Base-by-base conservation (phyloP, 805 yeast genomes). In the Cephaloascus albidus region DNA sequence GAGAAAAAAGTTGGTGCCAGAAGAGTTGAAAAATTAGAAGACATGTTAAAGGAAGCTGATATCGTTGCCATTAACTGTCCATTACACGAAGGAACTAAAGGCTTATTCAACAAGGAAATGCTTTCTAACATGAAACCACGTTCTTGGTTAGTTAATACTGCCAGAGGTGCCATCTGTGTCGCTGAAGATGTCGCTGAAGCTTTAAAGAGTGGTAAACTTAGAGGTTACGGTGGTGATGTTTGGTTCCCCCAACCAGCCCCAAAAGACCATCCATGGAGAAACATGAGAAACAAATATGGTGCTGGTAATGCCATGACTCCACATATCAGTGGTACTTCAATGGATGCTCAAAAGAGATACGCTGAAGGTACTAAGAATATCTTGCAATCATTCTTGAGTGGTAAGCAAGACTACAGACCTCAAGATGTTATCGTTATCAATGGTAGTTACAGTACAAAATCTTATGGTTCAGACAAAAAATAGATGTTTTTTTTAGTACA, bases 181-280 rank as follows among this genome's bases (percentile, higher is more conserved):
- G 81, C 75, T 37, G 70, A 81, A 52, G 93, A 79, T 49, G 83
- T 84, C 45, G 88, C 86, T 0, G 88, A 69, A 12, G 90, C 90
- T 1, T 72, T 84, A 32, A 54, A 67, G 40, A 61, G 76, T 31
- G 93, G 93, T 37, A 80, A 79, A 49, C 56, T 84, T 37, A 68
- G 81, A 51, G 90, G 89, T 38, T 84, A 83, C 55, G 93, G 89
- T 51, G 93, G 90, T 49, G 93, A 84, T 59, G 93, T 84, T 38
- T 83, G 90, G 87, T 72, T 53, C 65, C 81, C 81, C n/a, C 94
- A 84, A 60, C 94, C 94, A 34, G 85, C 90, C 20, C 87, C 88
- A 46, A 63, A 65, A 40, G 71, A 70, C 57, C 88, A 82, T 54
- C 88, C 88, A 47, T 84, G 93, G 93, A 71, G 87, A 68, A 40